Base-by-base conservation (phyloP, 2,329 filamentous ascomycete species). In the Cladosporium sp. region DNA sequence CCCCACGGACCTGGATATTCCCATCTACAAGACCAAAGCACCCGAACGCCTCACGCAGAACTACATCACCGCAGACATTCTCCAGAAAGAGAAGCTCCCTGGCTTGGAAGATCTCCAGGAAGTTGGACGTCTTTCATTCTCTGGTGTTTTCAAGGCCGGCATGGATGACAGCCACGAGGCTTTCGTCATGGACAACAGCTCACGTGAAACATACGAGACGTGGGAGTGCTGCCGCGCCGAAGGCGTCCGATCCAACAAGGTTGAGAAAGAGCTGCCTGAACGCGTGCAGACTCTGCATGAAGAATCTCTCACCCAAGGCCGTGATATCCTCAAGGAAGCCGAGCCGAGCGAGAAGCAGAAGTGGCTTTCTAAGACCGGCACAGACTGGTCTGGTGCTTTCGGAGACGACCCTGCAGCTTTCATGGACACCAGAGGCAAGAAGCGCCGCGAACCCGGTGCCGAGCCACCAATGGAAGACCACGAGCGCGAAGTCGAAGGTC, bases 141-240 rank as follows among this genome's bases (percentile, higher is more conserved):
- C 77, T 2, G 88, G 82, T 9, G 79, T 83, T 11, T 97, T 97
- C 74, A 94, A 93, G 56, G 84, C 91, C 0, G 92, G 92, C 12
- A 95, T 88, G 42, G 91, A 96, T 65, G 82, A 88, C 48, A 86
- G 88, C 15, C 93, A 97, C 64, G 79, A 88, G 57, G 77, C 76
- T 1, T 96, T 95, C 59, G 84, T 95, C 18, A 80, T 83, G 41
- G 88, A 94, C 67, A 95, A 95, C 61, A 84, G 95, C 64, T 85
- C 86, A 1, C 84, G 92, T 27, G 93, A 97, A 73, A 96, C 91
- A 0, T 95, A 88, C 56, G 92, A 97, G 71, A 87, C 86, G 0
- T 97, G 91, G 89, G 90, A 96, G 67, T 88, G 90, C 0, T 96
- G 92, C 66, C 81, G 86, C 35, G 83, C 89, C 0, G 91, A 97